Evolutionary conservation across 805 yeast genomes (phyloP), one percentile per base, ranked within the genome.

Genomic region (Candida parachauliodes): DNA sequence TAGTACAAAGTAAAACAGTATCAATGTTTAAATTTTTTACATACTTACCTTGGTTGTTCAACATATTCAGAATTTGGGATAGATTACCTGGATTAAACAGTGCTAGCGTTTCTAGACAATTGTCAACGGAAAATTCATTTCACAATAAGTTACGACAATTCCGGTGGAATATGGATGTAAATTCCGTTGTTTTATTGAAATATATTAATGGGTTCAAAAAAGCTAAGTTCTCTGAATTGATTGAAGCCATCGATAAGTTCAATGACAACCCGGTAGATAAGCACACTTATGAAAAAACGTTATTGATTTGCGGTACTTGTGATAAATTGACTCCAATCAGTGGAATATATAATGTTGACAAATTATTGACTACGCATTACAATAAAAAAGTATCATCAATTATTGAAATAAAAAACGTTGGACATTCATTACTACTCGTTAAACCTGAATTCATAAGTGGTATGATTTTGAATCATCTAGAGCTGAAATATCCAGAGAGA

Each of bases 161-260:
- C 27, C 60, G 87, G 33, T 80, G 86, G 82, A 84, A 85, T 53
- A 50, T 83, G 43, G 87, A 81, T 54, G 72, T 81, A 11, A 65
- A 74, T 34, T 70, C 88, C 0, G 43, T 46, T 7, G 62, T 76
- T 2, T 72, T 84, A 54, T 57, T 84, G 37, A 65, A 68, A 37
- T 79, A 82, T 44, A 63, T 75, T 1, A 43, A 55, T 24, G 81
- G 82, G 2, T 74, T 80, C 42, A 42, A 52, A n/a, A 60, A 68
- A 15, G 68, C 75, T 10, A 59, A 60, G 4, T 47, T 47, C 12
- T 50, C 60, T 7, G 83, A 79, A 31, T 65, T 83, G 47, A 32
- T 64, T 1, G 39, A 45, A 1, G 70, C 75, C 0, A 55, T 66
- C 7, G 47, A 55, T 8, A 61, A 59, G 37, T 59, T 68, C 34